A percentile compares a stretch with the other conserved stretches of the same genome.
Conservation (phyloP, 1,139 yeast species). For the Suhomyces coccinellae region DNA sequence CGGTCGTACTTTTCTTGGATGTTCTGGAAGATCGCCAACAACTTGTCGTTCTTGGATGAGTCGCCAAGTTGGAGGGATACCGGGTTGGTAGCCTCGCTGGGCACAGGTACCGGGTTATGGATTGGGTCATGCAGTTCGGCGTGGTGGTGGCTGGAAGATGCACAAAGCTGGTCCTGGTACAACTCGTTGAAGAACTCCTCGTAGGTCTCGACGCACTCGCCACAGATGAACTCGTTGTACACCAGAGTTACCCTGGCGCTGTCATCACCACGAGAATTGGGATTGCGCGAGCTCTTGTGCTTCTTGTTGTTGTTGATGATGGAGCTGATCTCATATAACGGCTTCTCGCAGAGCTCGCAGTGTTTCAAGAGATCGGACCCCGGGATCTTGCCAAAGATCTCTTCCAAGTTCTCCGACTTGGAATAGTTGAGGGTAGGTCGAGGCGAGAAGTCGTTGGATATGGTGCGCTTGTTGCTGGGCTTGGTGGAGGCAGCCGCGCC, state of each 20-base stretch:
- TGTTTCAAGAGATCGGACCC: slow-evolving; percentile 47
- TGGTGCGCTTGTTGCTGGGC: slow-evolving; percentile 17
- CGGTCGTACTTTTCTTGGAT: slow-evolving; percentile 23
- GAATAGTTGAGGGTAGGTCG: slow-evolving; percentile 5
- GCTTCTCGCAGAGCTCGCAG: slow-evolving; percentile 67
- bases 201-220: slow-evolving; percentile 59
- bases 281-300: slow-evolving; percentile 12
- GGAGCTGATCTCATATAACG: slow-evolving; percentile 63
- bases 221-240: slow-evolving; percentile 61
- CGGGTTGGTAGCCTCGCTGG: neutral
- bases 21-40: slow-evolving; percentile 26
- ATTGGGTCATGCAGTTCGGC: neutral
- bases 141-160: too few species aligned
- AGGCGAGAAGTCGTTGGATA: slow-evolving; percentile 14
- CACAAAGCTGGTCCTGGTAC: slow-evolving; percentile 17
- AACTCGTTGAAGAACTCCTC: slow-evolving; percentile 50
- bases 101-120: neutral
- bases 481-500: neutral
- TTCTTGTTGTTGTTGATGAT: slow-evolving; percentile 30
- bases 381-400: slow-evolving; percentile 43
- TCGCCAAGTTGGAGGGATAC: neutral
- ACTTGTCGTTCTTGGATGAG: slow-evolving; percentile 13
- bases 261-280: neutral
- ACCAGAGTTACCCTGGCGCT: slow-evolving; percentile 14
- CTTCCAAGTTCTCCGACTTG: slow-evolving; percentile 34